These are phyloP conservation scores for Crucihimalaya himalaica DNA, from an alignment of 345 rosid genomes.

Conservation along the genomic window DNA sequence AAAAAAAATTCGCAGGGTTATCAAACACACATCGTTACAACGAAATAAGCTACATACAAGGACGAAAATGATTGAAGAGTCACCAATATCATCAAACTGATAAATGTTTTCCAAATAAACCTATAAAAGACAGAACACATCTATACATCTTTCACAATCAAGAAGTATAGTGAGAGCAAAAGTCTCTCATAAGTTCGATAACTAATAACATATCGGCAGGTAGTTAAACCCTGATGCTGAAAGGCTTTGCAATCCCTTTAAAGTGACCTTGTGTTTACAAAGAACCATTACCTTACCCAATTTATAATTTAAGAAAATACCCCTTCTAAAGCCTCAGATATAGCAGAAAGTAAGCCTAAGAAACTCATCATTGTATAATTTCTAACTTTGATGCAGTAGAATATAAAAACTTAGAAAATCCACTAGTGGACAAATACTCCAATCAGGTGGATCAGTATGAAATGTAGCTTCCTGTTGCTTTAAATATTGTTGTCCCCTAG, in stretches of 20 bases:
- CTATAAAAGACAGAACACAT: slow-evolving; percentile 11
- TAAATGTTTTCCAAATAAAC: not conserved
- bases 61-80: not conserved
- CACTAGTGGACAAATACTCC: slow-evolving; percentile 21
- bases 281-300: not conserved
- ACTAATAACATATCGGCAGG: not conserved
- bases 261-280: not conserved
- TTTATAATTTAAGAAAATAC: not conserved
- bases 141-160: not conserved
- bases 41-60: not conserved
- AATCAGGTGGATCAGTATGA: not conserved
- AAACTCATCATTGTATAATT: not conserved
- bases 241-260: not conserved
- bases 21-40: not conserved
- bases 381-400: slow-evolving; percentile 18
- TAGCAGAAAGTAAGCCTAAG: not conserved
- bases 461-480: slow-evolving; percentile 20
- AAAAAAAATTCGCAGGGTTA: not conserved
- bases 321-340: not conserved
- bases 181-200: not conserved
- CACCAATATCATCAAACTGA: not conserved
- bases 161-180: not conserved
- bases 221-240: not conserved
- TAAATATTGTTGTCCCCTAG: not conserved
- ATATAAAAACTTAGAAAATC: not conserved